phyloP scores from a whole-genome alignment of 768 basidiomycete genomes.

The Kwoniella heveanensis region DNA sequence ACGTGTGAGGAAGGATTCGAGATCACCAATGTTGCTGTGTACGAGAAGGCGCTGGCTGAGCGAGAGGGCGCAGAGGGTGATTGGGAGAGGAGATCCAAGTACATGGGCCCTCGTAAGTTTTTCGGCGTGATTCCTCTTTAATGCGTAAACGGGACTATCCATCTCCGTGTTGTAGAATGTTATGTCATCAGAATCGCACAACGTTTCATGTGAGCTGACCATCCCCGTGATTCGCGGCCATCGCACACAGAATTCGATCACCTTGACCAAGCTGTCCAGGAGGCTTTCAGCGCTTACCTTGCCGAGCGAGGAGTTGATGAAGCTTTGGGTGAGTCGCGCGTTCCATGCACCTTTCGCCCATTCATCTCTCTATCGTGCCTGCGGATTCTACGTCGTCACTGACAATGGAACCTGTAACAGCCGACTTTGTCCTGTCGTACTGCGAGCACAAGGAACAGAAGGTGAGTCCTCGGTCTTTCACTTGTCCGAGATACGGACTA shows the following conservation, averaged over 20 bases:
- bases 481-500: too few relatives aligned
- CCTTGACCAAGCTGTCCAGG: constrained; percentile 81
- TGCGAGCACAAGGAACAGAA: constrained; percentile 90
- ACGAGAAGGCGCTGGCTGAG: constrained; percentile 75
- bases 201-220: too few relatives aligned
- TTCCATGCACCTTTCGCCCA: neutral
- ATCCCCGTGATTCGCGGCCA: too few relatives aligned
- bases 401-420: too few relatives aligned
- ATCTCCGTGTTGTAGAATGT: too few relatives aligned
- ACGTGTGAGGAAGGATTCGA: constrained; percentile 57
- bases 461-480: constrained; percentile 59
- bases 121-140: too few relatives aligned
- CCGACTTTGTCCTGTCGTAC: constrained; percentile 84
- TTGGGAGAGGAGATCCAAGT: constrained; percentile 87
- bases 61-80: constrained; percentile 84
- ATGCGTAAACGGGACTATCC: too few relatives aligned
- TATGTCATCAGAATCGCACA: too few relatives aligned
- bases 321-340: constrained; percentile 58
- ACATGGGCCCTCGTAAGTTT: constrained; percentile 83
- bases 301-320: constrained; percentile 88
- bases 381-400: too few relatives aligned
- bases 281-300: constrained; percentile 86
- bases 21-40: constrained; percentile 81
- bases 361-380: neutral
- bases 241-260: constrained; percentile 70